A percentile compares a stretch with the other conserved stretches of the same genome.
These are phyloP conservation scores for Pichia membranifaciens DNA, from an alignment of 805 yeast genomes.

Conservation along the genomic window DNA sequence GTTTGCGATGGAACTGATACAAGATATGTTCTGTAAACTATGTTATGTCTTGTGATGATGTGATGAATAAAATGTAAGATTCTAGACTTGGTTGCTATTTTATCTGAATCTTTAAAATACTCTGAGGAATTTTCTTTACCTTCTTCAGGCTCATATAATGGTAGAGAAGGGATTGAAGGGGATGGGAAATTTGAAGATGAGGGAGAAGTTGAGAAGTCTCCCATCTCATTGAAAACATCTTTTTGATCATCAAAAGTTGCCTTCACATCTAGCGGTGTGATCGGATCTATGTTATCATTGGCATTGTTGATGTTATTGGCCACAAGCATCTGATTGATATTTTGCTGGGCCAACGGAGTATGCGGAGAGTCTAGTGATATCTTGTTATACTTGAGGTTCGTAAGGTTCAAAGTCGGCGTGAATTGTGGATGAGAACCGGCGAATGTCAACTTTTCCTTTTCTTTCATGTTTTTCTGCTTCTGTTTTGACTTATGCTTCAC, in stretches of 20 bases:
- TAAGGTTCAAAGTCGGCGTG: background rate
- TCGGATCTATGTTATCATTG: background rate
- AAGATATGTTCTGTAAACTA: slow-evolving; percentile 8
- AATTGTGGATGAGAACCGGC: no score
- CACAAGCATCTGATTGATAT: background rate
- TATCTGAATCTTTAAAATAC: background rate
- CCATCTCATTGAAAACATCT: background rate
- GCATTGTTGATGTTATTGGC: slow-evolving; percentile 1
- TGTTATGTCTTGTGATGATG: slow-evolving; percentile 14
- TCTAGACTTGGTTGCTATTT: slow-evolving; percentile 8
- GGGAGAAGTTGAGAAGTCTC: background rate
- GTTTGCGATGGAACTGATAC: slow-evolving; percentile 9
- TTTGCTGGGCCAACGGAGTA: slow-evolving; percentile 9
- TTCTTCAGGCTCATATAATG: background rate
- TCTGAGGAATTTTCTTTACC: no score
- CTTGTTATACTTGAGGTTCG: background rate
- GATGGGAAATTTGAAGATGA: slow-evolving; percentile 13
- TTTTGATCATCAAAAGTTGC: background rate
- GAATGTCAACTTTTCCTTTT: background rate
- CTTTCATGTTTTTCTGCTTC: background rate
- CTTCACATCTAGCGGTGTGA: background rate
- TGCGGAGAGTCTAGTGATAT: slow-evolving; percentile 5
- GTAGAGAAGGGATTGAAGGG: slow-evolving; percentile 9
- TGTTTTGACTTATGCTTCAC: background rate
- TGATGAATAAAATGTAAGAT: slow-evolving; percentile 15